Percentiles rank a stretch among this genome's conserved stretches.
phyloP scores from a whole-genome alignment of 805 yeast species.

The Ogataea pini region DNA sequence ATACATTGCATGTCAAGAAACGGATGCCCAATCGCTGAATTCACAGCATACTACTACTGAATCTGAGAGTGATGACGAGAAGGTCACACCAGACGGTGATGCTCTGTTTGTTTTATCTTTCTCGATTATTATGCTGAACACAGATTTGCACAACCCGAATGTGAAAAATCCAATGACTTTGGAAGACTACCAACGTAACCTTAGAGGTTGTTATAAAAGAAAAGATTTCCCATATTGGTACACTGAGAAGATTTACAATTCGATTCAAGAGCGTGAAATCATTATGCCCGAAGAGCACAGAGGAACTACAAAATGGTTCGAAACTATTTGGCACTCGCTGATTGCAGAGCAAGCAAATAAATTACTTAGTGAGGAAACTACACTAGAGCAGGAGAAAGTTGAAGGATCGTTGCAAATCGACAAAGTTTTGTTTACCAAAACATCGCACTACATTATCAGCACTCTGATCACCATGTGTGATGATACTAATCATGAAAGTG shows the following conservation, averaged over 20 bases:
- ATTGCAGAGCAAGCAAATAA: conserved; percentile 49
- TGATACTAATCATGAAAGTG: conserved; percentile 87
- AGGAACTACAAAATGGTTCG: conserved; percentile 90
- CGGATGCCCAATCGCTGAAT: conserved; percentile 26
- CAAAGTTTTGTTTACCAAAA: conserved; percentile 62
- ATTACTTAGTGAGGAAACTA: conserved; percentile 17
- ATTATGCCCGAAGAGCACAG: conserved; percentile 98
- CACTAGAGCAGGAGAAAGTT: conserved; percentile 13
- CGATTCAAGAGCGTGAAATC: conserved; percentile 83
- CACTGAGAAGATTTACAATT: conserved; percentile 72
- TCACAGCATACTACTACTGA: conserved; percentile 8
- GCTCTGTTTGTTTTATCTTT: conserved; percentile 87
- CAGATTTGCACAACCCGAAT: conserved; percentile 91
- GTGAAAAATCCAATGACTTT: conserved; percentile 89
- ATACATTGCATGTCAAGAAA: conserved; percentile 58
- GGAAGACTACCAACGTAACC: conserved; percentile 75
- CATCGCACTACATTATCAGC: conserved; percentile 64
- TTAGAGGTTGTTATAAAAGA: conserved; percentile 74
- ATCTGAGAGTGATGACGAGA: conserved; percentile 35
- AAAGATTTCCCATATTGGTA: conserved; percentile 86
- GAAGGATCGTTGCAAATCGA: conserved; percentile 57
- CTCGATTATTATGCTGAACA: conserved; percentile 90
- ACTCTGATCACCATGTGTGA: conserved; percentile 78
- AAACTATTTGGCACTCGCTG: conserved; percentile 76
- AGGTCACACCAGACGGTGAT: conserved; percentile 76